Percentiles rank a stretch among this genome's conserved stretches.
These are phyloP conservation scores for Graphiopsis chlorocephala DNA, from an alignment of 2,329 filamentous ascomycete genomes.

Conservation along the genomic window DNA sequence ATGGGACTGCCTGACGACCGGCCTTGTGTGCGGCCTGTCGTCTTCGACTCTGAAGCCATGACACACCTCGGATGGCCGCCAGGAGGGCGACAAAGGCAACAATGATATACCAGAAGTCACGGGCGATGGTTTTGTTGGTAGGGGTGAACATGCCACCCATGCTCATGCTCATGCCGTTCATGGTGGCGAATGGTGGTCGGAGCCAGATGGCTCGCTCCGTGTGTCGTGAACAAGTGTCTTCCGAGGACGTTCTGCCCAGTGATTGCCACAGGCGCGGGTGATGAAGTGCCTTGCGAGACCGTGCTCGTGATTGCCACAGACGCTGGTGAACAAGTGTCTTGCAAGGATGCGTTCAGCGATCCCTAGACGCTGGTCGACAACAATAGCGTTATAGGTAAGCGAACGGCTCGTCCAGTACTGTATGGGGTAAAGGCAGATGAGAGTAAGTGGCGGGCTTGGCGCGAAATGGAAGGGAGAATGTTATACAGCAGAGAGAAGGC, in stretches of 20 bases:
- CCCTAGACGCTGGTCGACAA: not conserved
- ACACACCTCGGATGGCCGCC: conserved; percentile 18
- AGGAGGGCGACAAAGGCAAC: conserved; percentile 28
- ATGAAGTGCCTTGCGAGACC: not conserved
- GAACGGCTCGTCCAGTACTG: not conserved
- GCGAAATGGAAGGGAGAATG: not conserved
- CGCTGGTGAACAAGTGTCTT: not conserved
- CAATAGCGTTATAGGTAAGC: conserved; percentile 6
- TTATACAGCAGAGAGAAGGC: not conserved
- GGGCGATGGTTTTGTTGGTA: conserved; percentile 27
- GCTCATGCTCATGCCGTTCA: conserved; percentile 30
- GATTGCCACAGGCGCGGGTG: not conserved
- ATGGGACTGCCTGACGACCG: conserved; percentile 22
- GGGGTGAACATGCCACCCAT: conserved; percentile 27
- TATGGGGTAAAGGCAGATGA: not conserved
- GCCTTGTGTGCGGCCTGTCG: conserved; percentile 17
- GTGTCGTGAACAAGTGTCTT: not conserved
- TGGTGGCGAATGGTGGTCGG: conserved; percentile 17
- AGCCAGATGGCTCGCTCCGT: not conserved
- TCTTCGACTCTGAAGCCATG: conserved; percentile 19
- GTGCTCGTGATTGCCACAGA: not conserved
- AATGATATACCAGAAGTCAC: conserved; percentile 31
- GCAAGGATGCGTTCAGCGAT: not conserved
- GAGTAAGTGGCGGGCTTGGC: conserved; percentile 4
- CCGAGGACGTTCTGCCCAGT: not conserved